These are phyloP conservation scores for Cystobasidium sp. DNA, from an alignment of 1,284 basidiomycete genomes.

Conservation along the genomic window DNA sequence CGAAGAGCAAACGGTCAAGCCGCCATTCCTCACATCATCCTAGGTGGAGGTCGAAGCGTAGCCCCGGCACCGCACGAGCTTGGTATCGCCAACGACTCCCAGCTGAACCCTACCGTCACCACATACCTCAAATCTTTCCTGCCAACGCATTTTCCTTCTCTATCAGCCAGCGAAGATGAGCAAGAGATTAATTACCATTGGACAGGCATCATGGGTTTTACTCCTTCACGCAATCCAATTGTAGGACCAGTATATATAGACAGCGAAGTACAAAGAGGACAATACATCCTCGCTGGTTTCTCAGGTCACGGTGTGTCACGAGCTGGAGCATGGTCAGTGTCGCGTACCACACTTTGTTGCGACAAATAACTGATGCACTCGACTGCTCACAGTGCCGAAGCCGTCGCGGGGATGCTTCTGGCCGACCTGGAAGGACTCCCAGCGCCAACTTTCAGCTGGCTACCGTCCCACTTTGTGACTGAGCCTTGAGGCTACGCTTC, in stretches of 20 bases:
- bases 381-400: conserved; percentile 65
- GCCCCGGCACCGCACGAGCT: conserved; percentile 61
- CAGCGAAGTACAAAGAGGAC: conserved; percentile 58
- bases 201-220: conserved; percentile 84
- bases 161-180: conserved; percentile 61
- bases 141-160: conserved; percentile 65
- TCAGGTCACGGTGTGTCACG: conserved; percentile 81
- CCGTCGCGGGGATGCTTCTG: conserved; percentile 67
- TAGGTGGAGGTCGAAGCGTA: conserved; percentile 71
- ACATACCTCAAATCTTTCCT: conserved; percentile 65
- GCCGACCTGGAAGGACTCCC: conserved; percentile 61
- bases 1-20: conserved; percentile 59
- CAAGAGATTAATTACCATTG: conserved; percentile 64
- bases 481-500: neutral
- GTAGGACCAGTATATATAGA: conserved; percentile 67
- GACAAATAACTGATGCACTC: conserved; percentile 18
- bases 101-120: conserved; percentile 62
- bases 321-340: conserved; percentile 68
- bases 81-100: conserved; percentile 68
- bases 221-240: conserved; percentile 68
- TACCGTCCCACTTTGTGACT: conserved; percentile 69
- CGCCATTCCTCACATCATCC: conserved; percentile 66
- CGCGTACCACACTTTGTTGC: conserved; percentile 28
- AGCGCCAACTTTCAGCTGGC: conserved; percentile 67
- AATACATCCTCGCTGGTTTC: conserved; percentile 76